A percentile compares a stretch with the other conserved stretches of the same genome.
These are phyloP conservation scores for Phytophthora podocarpi DNA, from an alignment of 352 stramenopile species.

Conservation along the genomic window DNA sequence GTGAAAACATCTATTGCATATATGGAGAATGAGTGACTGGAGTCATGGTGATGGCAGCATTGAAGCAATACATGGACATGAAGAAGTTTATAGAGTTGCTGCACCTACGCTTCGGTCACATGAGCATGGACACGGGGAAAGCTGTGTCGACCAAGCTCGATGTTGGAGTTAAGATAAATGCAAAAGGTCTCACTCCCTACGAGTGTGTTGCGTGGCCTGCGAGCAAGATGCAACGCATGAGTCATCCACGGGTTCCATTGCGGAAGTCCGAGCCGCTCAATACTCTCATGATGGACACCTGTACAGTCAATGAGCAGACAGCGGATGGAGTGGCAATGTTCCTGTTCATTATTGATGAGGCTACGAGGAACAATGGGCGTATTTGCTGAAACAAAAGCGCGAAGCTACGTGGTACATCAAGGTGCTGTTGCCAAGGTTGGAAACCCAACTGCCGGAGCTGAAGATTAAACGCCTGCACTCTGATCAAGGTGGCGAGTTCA, in stretches of 20 bases:
- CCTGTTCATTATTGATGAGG: slow-evolving; percentile 22
- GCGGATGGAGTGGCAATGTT: slow-evolving; percentile 6
- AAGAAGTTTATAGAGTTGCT: slow-evolving; percentile 14
- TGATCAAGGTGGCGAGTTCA: slow-evolving; percentile 11
- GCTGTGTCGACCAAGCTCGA: slow-evolving; percentile 4
- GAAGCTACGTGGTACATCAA: slow-evolving; percentile 12
- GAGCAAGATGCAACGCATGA: slow-evolving; percentile 11
- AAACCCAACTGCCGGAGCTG: neutral
- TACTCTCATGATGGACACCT: slow-evolving; percentile 12
- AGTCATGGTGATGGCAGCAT: slow-evolving; percentile 8
- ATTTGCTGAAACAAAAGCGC: slow-evolving; percentile 6
- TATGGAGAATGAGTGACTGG: neutral
- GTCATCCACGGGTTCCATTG: neutral
- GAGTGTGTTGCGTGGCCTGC: slow-evolving; percentile 10
- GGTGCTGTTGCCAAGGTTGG: slow-evolving; percentile 3
- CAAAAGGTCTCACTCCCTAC: slow-evolving; percentile 9
- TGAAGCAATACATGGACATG: neutral
- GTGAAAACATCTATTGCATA: slow-evolving; percentile 9
- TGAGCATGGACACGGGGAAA: slow-evolving; percentile 8
- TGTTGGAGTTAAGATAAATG: slow-evolving; percentile 18
- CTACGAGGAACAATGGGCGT: slow-evolving; percentile 21
- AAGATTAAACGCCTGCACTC: neutral
- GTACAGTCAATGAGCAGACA: slow-evolving; percentile 1
- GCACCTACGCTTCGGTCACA: slow-evolving; percentile 9
- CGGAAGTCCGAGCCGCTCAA: neutral